Evolutionary conservation across 208 protist genomes (phyloP), one percentile per base, ranked within the genome.

Genomic region (Leishmania aethiopica): DNA sequence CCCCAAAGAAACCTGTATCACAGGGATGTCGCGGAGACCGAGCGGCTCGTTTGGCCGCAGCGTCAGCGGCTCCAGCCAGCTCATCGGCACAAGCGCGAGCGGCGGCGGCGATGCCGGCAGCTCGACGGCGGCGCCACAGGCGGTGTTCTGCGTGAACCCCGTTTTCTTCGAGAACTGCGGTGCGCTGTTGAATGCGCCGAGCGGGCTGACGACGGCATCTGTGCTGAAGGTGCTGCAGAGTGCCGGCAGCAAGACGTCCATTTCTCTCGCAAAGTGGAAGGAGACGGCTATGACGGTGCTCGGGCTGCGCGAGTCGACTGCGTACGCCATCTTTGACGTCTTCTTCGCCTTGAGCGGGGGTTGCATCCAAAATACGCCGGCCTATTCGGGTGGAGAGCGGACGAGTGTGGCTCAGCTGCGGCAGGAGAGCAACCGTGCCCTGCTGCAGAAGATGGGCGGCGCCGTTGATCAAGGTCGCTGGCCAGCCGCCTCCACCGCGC

Each of bases 371-470:
- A 86, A 83, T 35, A 92, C 86, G 0, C 84, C 91, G 15, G 88
- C 90, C 4, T 90, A 89, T 70, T 86, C 40, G 74, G 87, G 88
- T 35, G 87, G 83, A 59, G 79, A 85, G 75, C 78, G 81, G 8
- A 93, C 93, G 73, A 86, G 90, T 25, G 78, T 92, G 19, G 89
- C 88, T n/a, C 91, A 97, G 83, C 93, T 91, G 64, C 94, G 95
- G 5, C 93, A 94, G 47, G 95, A 98, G 72, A 89, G 83, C 69
- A 97, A 94, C 75, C 91, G 94, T 17, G 81, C 86, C 28, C 84
- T 97, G 73, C 85, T 98, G 45, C 88, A 89, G 75, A 95, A 94
- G 83, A 97, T 98, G 95, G 93, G 93, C 22, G 95, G 95, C 47
- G 84, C 79, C 40, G 88, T 98, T 28, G 88, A 98, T 72, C 91